Evolutionary conservation across 75 land plant species (phyloP), one percentile per base, ranked within the genome.

Genomic region (Pseudotsuga menziesii): DNA sequence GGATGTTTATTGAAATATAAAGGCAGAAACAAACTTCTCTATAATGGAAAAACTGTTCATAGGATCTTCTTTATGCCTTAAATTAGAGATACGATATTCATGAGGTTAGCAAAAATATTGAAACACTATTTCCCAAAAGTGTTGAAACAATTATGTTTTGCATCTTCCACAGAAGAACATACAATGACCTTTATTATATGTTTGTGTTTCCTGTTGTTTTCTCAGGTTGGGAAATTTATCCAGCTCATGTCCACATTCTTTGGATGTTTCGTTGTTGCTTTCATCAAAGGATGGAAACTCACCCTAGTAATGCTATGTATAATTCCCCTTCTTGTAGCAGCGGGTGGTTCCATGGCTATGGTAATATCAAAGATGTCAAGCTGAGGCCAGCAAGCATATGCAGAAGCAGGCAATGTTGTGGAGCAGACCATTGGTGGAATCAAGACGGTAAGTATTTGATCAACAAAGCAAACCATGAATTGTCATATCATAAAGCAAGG

Each of bases 201-300:
- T 3, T 16, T 20, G 6, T 14, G 39, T 59, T 64, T 26, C 32
- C 7, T 15, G 20, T 76, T 84, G 57, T 71, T 32, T 82, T 39
- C 79, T 14, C 91, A 90, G 92, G 88, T 89, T 56, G 91, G 86
- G 29, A 86, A 86, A 82, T 84, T 90, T 57, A 54, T 86, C n/a
- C 92, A 88, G 73, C 77, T 80, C 12, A n/a, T 84, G 4, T 20
- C 82, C 17, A 89, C 84, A 44, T 88, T 88, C 62, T 5, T 90
- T 27, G 91, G 82, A 22, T 90, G 92, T 16, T 88, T 88, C 61
- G 25, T 71, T 9, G 77, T 90, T 22, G 92, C 92, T 56, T 90
- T 90, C 76, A 39, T 79, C 17, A 83, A 76, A 79, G 88, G 92
- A 60, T 90, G 92, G 92, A 84, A 83, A 73, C 83, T 90, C 44